Evolutionary conservation across 805 yeast species (phyloP), one percentile per base, ranked within the genome.

Genomic region (Yarrowia sp.): DNA sequence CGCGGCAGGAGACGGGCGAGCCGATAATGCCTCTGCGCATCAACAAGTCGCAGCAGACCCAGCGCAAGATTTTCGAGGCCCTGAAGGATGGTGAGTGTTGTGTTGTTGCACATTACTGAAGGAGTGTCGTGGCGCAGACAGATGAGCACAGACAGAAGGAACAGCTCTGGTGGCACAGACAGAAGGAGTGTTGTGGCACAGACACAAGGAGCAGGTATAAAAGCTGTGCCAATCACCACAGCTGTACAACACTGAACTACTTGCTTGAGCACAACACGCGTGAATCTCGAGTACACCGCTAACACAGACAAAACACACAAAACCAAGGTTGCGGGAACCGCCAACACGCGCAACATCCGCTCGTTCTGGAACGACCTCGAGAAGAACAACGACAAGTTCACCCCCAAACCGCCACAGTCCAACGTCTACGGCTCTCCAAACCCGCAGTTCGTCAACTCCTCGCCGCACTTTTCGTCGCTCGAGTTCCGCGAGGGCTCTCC

Each of bases 381-480:
- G 9, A 51, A 51, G n/a, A 51, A 51, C 35, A 51, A 32, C 39
- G 47, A 55, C 61, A 38, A 39, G 46, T 39, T 38, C 46, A 39
- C 47, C 29, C 47, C 61, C 33, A 55, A 55, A 21, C 61, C 61
- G 19, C 61, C 61, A 19, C 38, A 27, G 29, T 38, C 61, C 24
- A 55, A 55, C 61, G 47, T 55, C 21, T 55, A 55, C 47, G 31
- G 31, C 61, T 55, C 61, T 16, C 61, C 61, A 12, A 55, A 55
- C 47, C 61, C 61, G 21, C 47, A 55, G 35, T 36, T 55, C 38
- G 61, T 55, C 38, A 55, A 55, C 61, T 55, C 61, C 27, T 38
- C 47, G 35, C 61, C 61, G 14, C 61, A 38, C 14, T 55, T 55
- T 10, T 55, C 61, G n/a, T 27, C 61, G 10, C 61, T 38, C 35